Conservation (phyloP, 257 asterid species). For the Gentiana macrophylla region DNA sequence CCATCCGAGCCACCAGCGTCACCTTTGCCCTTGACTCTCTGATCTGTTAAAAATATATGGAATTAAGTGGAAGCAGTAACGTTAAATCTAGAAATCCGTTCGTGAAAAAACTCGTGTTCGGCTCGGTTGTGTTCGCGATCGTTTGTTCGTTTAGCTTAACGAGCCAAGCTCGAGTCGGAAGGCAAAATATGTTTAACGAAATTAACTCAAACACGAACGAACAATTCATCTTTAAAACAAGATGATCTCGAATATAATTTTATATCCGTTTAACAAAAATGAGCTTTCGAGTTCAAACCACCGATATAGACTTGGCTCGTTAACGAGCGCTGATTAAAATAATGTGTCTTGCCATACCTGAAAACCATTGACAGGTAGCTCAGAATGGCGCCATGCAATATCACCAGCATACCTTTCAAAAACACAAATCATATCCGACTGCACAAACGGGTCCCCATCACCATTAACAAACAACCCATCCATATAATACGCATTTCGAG, state of each 20-base stretch:
- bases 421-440: slow-evolving; percentile 48
- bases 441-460: slow-evolving; percentile 57
- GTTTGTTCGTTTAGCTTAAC: too few relatives aligned
- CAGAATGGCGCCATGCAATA: slow-evolving; percentile 70
- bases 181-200: too few relatives aligned
- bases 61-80: too few relatives aligned
- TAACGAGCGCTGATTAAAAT: background rate
- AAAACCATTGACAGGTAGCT: slow-evolving; percentile 29
- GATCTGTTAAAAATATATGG: slow-evolving; percentile 14
- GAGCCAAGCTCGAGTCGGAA: too few relatives aligned
- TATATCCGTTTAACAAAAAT: too few relatives aligned
- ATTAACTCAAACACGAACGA: too few relatives aligned
- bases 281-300: too few relatives aligned
- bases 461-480: slow-evolving; percentile 59
- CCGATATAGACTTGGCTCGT: background rate
- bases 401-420: slow-evolving; percentile 71
- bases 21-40: slow-evolving; percentile 68
- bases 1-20: slow-evolving; percentile 50
- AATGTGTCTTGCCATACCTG: slow-evolving; percentile 16
- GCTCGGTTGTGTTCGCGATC: too few relatives aligned
- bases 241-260: too few relatives aligned
- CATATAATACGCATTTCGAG: slow-evolving; percentile 49
- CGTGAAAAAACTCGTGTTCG: too few relatives aligned
- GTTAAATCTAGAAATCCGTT: too few relatives aligned
- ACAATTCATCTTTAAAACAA: too few relatives aligned